These are phyloP conservation scores for Penicillium sp. DNA, from an alignment of 2,329 filamentous ascomycete species.

Conservation along the genomic window DNA sequence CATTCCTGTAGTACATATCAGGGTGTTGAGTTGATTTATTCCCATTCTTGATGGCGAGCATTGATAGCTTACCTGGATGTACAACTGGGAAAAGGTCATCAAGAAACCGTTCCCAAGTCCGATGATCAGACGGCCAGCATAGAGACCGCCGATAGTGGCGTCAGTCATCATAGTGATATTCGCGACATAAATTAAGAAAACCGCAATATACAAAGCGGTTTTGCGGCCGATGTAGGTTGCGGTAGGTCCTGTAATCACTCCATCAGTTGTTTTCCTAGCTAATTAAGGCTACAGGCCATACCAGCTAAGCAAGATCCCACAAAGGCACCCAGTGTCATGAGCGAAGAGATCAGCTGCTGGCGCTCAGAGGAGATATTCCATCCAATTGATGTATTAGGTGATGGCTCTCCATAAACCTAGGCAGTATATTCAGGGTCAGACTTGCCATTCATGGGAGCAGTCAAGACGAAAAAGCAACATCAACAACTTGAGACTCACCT, in stretches of 20 bases:
- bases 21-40: neutral
- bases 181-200: conserved; percentile 56
- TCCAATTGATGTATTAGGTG: conserved; percentile 34
- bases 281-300: neutral
- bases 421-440: neutral
- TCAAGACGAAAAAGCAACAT: neutral
- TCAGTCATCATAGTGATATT: conserved; percentile 66
- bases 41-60: conserved; percentile 31
- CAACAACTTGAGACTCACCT: conserved; percentile 21
- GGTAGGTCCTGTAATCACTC: conserved; percentile 35
- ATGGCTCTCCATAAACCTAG: conserved; percentile 35
- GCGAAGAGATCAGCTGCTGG: conserved; percentile 54
- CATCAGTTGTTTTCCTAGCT: neutral
- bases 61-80: conserved; percentile 51
- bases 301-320: conserved; percentile 50
- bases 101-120: conserved; percentile 64
- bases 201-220: conserved; percentile 54
- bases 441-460: neutral
- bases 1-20: conserved; percentile 44
- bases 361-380: conserved; percentile 46
- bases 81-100: conserved; percentile 62
- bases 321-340: conserved; percentile 56
- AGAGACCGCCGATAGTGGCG: conserved; percentile 59
- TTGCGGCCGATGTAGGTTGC: conserved; percentile 54
- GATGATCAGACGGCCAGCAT: conserved; percentile 61